phyloP scores from a whole-genome alignment of 139 green algal species.

The Chlorella sp. region DNA sequence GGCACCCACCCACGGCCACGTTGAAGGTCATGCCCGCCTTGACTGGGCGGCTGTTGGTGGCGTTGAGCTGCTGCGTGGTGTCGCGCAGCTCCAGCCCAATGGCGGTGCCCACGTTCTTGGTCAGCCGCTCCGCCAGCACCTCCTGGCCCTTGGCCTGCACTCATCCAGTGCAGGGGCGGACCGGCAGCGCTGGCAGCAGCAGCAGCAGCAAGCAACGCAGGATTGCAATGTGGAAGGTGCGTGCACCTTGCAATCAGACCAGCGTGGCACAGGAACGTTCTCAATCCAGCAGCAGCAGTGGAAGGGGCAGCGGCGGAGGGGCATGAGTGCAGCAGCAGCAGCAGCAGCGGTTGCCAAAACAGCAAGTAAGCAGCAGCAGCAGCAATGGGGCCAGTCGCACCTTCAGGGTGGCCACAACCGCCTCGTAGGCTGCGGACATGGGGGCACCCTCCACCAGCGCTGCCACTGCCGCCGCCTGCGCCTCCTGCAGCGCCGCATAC shows the following conservation, averaged over 20 bases:
- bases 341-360: not conserved
- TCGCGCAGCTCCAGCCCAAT: slow-evolving; percentile 95
- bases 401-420: slow-evolving; percentile 70
- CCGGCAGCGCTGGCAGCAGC: not conserved
- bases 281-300: not conserved
- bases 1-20: slow-evolving; percentile 60
- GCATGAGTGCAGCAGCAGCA: not conserved
- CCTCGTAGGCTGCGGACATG: slow-evolving; percentile 76
- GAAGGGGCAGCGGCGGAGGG: not conserved
- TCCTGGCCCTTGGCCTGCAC: slow-evolving; percentile 57
- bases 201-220: no score
- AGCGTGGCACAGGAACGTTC: no score
- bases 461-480: slow-evolving; percentile 83
- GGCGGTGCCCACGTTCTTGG: slow-evolving; percentile 89
- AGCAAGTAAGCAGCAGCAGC: no score
- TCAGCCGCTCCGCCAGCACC: slow-evolving; percentile 77
- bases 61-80: slow-evolving; percentile 53
- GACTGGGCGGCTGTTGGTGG: slow-evolving; percentile 59
- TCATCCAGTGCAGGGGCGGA: not conserved
- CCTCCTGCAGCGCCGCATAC: slow-evolving; percentile 80
- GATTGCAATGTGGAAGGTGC: no score
- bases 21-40: slow-evolving; percentile 78
- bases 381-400: slow-evolving; percentile 9
- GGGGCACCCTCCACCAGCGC: slow-evolving; percentile 77
- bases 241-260: no score